Evolutionary conservation across 805 yeast genomes (phyloP), one percentile per base, ranked within the genome.

Genomic region (Myxozyma geophila): DNA sequence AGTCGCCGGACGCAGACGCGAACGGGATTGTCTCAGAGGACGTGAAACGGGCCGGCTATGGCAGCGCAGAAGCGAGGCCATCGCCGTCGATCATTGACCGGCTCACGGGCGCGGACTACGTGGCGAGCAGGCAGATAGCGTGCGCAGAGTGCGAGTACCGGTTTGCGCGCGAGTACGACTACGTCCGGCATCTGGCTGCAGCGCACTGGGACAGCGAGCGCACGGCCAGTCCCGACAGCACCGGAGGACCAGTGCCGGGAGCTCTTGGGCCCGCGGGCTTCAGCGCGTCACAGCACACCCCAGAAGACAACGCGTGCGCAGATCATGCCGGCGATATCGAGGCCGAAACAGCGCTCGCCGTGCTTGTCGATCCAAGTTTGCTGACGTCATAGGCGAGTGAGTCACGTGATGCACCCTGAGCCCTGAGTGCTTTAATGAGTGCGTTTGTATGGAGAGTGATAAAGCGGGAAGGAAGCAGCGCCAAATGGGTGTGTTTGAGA

Each of bases 161-260:
- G 37, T 79, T 77, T 65, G 66, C 63, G 19, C 64, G 82, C 33
- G 63, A 73, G 57, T 79, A 79, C 64, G 82, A 79, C 62, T 58
- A 77, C 52, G 66, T 67, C 35, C 72, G 82, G 7, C 82, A 79
- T 56, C 39, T 76, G 19, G 58, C 57, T 5, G 57, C 57, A 5
- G 51, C 21, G 39, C 19, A 40, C 28, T 8, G 58, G 15, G 28
- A 28, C 28, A 28, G 28, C 5, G 28, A 28, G 28, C 5, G 28
- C 28, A 28, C 5, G 5, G 28, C 28, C 2, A 5, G 28, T 5
- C 2, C 28, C 9, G 44, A 46, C 37, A 12, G 23, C 46, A 19
- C 35, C 3, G 41, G 2, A 6, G 50, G 8, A 2, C n/a, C 19
- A n/a, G 7, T 17, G 46, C 46, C 7, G 8, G 41, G 28, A 1